Evolutionary conservation across 2,329 filamentous ascomycete species (phyloP).

Genomic region (Cladosporium sp.): DNA sequence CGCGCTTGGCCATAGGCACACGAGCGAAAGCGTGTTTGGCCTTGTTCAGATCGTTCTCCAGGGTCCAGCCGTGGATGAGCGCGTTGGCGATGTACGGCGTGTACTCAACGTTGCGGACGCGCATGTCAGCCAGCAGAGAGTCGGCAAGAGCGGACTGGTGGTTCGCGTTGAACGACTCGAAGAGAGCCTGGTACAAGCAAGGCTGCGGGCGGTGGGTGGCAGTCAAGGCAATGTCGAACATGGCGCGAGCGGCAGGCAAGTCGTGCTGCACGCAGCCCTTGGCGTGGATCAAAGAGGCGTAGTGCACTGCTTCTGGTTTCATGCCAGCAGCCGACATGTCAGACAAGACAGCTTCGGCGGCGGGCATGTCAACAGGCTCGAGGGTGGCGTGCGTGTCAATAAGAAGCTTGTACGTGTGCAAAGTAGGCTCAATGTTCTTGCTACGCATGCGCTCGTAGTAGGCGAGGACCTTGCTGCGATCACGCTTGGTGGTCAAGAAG

Average conservation of each 20-base stretch:
- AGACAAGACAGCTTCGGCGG: conserved; percentile 78
- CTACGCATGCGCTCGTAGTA: conserved; percentile 95
- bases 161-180: conserved; percentile 96
- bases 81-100: conserved; percentile 99
- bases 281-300: conserved; percentile 91
- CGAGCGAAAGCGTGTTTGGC: conserved; percentile 74
- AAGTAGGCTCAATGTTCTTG: conserved; percentile 82
- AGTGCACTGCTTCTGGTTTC: conserved; percentile 86
- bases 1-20: conserved; percentile 73
- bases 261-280: conserved; percentile 93
- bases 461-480: conserved; percentile 85
- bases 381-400: conserved; percentile 94
- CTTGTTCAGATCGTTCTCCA: conserved; percentile 73
- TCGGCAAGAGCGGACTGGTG: conserved; percentile 68
- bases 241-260: conserved; percentile 72
- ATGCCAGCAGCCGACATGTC: conserved; percentile 71
- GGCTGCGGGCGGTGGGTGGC: conserved; percentile 70
- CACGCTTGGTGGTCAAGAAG: conserved; percentile 95
- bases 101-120: conserved; percentile 67
- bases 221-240: conserved; percentile 77
- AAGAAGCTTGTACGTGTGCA: conserved; percentile 95
- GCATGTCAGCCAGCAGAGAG: conserved; percentile 72
- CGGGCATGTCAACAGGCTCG: conserved; percentile 83
- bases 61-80: conserved; percentile 93
- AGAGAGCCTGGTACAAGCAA: conserved; percentile 92